phyloP scores from a whole-genome alignment of 2,329 filamentous ascomycete genomes.

The Decorospora gaudefroyi region DNA sequence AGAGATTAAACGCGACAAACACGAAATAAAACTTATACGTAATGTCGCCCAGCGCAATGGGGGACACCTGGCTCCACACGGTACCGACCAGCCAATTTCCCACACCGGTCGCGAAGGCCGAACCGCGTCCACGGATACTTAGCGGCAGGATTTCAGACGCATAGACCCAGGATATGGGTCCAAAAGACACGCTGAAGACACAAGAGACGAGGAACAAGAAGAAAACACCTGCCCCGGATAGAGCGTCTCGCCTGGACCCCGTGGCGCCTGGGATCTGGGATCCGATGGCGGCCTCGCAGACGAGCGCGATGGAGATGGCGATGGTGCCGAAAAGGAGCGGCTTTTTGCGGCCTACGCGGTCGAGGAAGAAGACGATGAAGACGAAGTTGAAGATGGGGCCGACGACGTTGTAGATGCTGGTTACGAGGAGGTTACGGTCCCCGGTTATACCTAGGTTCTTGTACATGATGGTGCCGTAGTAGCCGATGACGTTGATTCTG shows the following conservation, averaged over 20 bases:
- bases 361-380: slow-evolving; percentile 63
- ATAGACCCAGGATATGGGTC: slow-evolving; percentile 62
- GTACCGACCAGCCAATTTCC: slow-evolving; percentile 65
- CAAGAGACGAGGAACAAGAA: slow-evolving; percentile 62
- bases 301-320: slow-evolving; percentile 61
- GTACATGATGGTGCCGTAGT: slow-evolving; percentile 66
- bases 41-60: slow-evolving; percentile 56
- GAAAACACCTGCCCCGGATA: slow-evolving; percentile 65
- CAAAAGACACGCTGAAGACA: slow-evolving; percentile 44
- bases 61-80: slow-evolving; percentile 63
- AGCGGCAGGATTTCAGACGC: slow-evolving; percentile 67
- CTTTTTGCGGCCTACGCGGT: slow-evolving; percentile 56
- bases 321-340: slow-evolving; percentile 60
- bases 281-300: slow-evolving; percentile 63
- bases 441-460: slow-evolving; percentile 61
- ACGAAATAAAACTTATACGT: slow-evolving; percentile 63
- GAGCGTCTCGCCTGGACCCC: slow-evolving; percentile 43
- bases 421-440: slow-evolving; percentile 58
- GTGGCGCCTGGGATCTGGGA: slow-evolving; percentile 39
- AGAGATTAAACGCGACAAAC: slow-evolving; percentile 58
- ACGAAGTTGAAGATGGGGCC: slow-evolving; percentile 62
- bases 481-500: slow-evolving; percentile 62
- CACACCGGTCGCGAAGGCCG: slow-evolving; percentile 61
- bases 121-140: slow-evolving; percentile 64
- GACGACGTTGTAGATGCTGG: slow-evolving; percentile 64